Evolutionary conservation across 495 filamentous ascomycete species (phyloP).

Genomic region (Lasiosphaeriaceae sp.): DNA sequence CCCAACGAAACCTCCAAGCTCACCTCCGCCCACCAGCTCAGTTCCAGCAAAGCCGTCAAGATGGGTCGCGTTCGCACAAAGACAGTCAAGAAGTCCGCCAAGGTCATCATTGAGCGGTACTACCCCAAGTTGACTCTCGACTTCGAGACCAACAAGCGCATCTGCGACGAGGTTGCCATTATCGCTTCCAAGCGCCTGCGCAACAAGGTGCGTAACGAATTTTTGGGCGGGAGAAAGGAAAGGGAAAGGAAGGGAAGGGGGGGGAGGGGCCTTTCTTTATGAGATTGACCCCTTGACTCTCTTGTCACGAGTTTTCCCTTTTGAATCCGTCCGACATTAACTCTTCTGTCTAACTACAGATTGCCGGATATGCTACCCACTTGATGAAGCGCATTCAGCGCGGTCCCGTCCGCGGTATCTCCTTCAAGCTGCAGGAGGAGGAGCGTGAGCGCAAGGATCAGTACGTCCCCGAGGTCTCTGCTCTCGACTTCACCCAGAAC

Average conservation of each 20-base stretch:
- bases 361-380: conserved; percentile 97
- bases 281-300: too few species aligned
- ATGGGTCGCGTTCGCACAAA: conserved; percentile 98
- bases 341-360: conserved; percentile 45
- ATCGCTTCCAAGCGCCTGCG: conserved; percentile 96
- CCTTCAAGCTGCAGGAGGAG: conserved; percentile 99
- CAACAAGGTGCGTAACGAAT: conserved; percentile 72
- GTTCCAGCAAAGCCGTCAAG: conserved; percentile 58
- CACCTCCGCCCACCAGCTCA: conserved; percentile 10
- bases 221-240: neutral
- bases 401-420: conserved; percentile 98
- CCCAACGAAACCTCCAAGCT: conserved; percentile 3
- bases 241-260: neutral
- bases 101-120: conserved; percentile 99
- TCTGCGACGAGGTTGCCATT: conserved; percentile 99
- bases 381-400: conserved; percentile 99
- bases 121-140: conserved; percentile 98
- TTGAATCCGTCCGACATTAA: too few species aligned
- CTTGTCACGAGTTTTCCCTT: neutral
- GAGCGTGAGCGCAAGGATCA: conserved; percentile 99
- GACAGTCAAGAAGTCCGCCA: conserved; percentile 99
- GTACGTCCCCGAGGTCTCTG: conserved; percentile 98
- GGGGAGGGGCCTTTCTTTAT: neutral
- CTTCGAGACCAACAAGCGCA: conserved; percentile 99
- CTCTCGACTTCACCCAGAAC: conserved; percentile 92